Base-by-base conservation (phyloP, 495 filamentous ascomycete species). In the Penicillium paradoxum region DNA sequence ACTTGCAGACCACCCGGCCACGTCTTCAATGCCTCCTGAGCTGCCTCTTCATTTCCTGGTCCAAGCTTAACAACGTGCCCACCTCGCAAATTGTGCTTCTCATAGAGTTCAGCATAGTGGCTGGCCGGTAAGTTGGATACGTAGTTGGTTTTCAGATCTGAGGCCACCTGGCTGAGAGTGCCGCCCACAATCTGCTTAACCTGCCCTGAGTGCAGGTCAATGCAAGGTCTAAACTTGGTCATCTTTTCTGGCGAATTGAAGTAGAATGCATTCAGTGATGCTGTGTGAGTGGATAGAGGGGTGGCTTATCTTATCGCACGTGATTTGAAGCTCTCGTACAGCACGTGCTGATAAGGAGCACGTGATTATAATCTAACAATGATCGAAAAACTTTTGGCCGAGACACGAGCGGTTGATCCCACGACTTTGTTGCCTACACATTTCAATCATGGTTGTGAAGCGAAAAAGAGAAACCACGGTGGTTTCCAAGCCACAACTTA, bases 141-240 rank as follows among this genome's bases (percentile, higher is more conserved):
- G 69, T 88, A 89, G 68, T 98, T 97, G 51, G 93, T 97, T 68
- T 88, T 85, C 53, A 97, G 78, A 44, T 82, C 78, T 21, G 76
- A 58, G 18, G 79, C 78, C 0, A 80, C 72, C 58, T 79, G 79
- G 65, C 82, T 86, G 56, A 97, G 79, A 1, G 93, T 97, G 38
- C 91, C 91, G 46, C 93, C 93, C 33, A 98, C 91, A 59, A 98
- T 98, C 71, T 98, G 93, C 74, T 98, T 98, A 25, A 98, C 93
- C 66, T 89, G 82, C 6, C 95, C 95, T 8, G 91, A 84, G 73
- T 98, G 93, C 24, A 98, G 80, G 72, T 98, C 93, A 69, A 98
- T 97, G 67, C 93, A 98, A 14, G 93, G 95, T 13, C 93, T 79
- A 68, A 97, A 98, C 63, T 83, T 81, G 3, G 95, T 97, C 93